Evolutionary conservation across 306 rosid species (phyloP).

Genomic region (Psophocarpus tetragonolobus): DNA sequence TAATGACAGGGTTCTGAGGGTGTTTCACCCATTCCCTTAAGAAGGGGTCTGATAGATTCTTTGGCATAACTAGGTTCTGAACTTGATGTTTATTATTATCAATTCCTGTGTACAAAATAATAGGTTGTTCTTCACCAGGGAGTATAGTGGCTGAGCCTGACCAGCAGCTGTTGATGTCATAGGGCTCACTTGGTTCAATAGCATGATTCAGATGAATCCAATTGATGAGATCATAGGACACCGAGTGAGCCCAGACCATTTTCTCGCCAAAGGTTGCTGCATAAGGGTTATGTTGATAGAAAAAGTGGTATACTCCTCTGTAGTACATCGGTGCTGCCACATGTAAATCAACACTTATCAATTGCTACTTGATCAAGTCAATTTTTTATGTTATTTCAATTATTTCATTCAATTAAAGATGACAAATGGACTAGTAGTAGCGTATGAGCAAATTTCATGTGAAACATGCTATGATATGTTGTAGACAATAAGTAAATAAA

Average conservation of each 20-base stretch:
- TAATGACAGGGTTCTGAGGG: not conserved
- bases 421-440: not conserved
- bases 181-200: not conserved
- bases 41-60: not conserved
- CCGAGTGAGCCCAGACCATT: not conserved
- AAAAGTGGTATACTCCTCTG: constrained; percentile 58
- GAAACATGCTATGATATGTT: not conserved
- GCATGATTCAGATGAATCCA: constrained; percentile 1
- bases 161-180: not conserved
- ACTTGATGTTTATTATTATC: not conserved
- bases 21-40: constrained; percentile 2
- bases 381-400: not conserved
- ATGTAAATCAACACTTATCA: not conserved
- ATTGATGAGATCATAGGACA: constrained; percentile 1
- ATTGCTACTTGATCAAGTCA: too few species aligned
- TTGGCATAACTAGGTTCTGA: not conserved
- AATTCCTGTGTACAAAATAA: not conserved
- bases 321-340: constrained; percentile 42
- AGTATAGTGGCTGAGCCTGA: not conserved
- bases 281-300: constrained; percentile 56
- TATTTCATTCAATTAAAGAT: not conserved
- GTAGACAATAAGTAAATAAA: not conserved
- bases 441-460: not conserved
- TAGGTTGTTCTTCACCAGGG: not conserved
- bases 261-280: constrained; percentile 30